Base-by-base conservation (phyloP, 805 yeast genomes). In the Starmerella etchellsii region DNA sequence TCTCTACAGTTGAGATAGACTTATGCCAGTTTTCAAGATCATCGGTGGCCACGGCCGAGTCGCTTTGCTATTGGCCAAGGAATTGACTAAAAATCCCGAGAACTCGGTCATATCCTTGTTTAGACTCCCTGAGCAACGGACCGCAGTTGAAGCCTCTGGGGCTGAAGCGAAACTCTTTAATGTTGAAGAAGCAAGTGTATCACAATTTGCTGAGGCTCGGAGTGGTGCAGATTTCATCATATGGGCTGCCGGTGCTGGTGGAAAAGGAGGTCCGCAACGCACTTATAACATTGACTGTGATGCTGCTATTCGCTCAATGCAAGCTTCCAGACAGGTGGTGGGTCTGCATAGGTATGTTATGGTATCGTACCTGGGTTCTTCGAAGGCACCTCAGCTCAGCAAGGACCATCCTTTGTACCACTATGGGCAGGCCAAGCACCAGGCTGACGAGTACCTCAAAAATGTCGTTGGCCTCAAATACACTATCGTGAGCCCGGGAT, bases 31-130 rank as follows among this genome's bases (percentile, higher is more conserved):
- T 2, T 62, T 69, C 5, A 69, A 69, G 31, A 57, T 76, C 18
- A 58, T 76, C 40, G 82, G 82, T 30, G 78, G 79, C 18, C 73
- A 73, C 54, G 81, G 81, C 26, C 68, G 68, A 43, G 66, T 76
- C n/a, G 82, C 76, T 30, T 66, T 69, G 42, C 52, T 58, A 1
- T 49, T 76, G 11, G 53, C 73, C 11, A 43, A 57, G n/a, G 40
- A 41, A 16, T 55, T 64, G 32, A 59, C 64, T 20, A 59, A 53
- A 16, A 47, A 42, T 21, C 51, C 50, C 13, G 57, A 41, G 16
- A 45, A 37, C 33, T 60, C 54, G 48, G 69, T 54, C 50, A 66
- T 46, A 50, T 73, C 65, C 37, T 57, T 61, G 3, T 66, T 73
- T 27, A 61, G 81, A 41, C 63, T 59, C 39, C 49, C 57, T 4